Base-by-base conservation (phyloP, 495 filamentous ascomycete genomes). In the Penicillium silybi region DNA sequence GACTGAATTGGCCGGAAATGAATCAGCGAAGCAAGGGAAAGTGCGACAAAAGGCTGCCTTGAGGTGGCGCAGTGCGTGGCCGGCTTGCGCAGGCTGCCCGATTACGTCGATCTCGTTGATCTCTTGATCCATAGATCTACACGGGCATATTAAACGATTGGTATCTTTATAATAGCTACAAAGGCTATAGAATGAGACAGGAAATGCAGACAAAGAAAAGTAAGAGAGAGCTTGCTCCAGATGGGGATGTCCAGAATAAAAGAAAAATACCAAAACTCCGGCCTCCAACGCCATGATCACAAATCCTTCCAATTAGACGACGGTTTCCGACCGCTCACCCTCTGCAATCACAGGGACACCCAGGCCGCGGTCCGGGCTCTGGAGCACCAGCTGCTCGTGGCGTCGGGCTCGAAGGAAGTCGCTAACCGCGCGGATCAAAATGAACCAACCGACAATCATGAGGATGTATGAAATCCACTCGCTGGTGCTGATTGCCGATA, bases 371-470 rank as follows among this genome's bases (percentile, higher is more conserved):
- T 96, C 93, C 6, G 95, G 93, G 66, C 92, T 97, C 66, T 95
- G 90, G 57, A 97, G 66, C 7, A 98, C 90, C 40, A 98, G 75
- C 63, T 91, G 87, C 73, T 97, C 92, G 66, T 96, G 95, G 61
- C 87, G 81, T 62, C 92, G 77, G 40, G 90, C 92, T 49, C 82
- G 84, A 41, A 97, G 69, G 66, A 90, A 97, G 62, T 97, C 90
- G 62, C 85, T 89, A 42, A 96, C 85, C 13, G 90, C 82, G 62
- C 89, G 80, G 53, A 98, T 97, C 46, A 98, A 70, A 45, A 98
- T 89, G 57, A 97, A 97, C 93, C 93, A 98, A 3, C 93, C 93
- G 13, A 97, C 86, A 68, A 98, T 88, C 93, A 98, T 98, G 50
- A 98, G 70, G 9, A 87, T 67, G 62, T 97, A 97, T n/a, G 92